A percentile compares a stretch with the other conserved stretches of the same genome.
Evolutionary conservation across 2,329 filamentous ascomycete genomes (phyloP).

Genomic region (Paradendryphiella salina): DNA sequence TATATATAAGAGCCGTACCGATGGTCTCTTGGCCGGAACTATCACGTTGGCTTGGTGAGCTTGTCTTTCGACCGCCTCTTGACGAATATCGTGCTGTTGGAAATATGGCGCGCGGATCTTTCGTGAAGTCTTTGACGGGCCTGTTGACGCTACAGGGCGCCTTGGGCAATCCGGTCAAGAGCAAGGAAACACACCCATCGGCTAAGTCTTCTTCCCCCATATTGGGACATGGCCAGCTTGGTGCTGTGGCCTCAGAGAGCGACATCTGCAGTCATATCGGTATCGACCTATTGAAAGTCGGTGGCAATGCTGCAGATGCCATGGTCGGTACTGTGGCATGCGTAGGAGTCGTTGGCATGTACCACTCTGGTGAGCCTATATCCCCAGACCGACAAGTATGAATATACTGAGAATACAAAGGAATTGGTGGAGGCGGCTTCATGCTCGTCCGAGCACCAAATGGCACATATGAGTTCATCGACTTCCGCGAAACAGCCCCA

Average conservation of each 20-base stretch:
- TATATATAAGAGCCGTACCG: slow-evolving; percentile 15
- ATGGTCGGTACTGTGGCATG: slow-evolving; percentile 54
- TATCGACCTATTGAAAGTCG: slow-evolving; percentile 50
- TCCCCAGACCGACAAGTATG: background rate
- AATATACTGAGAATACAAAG: slow-evolving; percentile 44
- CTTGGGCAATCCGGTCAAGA: slow-evolving; percentile 31
- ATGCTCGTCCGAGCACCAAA: slow-evolving; percentile 74
- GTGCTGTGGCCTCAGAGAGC: slow-evolving; percentile 54
- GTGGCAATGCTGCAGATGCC: slow-evolving; percentile 58
- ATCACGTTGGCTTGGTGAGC: slow-evolving; percentile 7
- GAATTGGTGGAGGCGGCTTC: slow-evolving; percentile 90
- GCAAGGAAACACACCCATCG: slow-evolving; percentile 9
- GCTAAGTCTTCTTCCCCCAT: slow-evolving; percentile 4
- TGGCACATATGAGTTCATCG: slow-evolving; percentile 81
- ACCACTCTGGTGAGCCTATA: slow-evolving; percentile 45
- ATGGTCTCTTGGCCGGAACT: slow-evolving; percentile 8
- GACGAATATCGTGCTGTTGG: slow-evolving; percentile 9
- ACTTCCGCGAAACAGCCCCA: slow-evolving; percentile 88
- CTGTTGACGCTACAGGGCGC: slow-evolving; percentile 36
- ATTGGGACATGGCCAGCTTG: slow-evolving; percentile 37
- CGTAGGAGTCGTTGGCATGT: slow-evolving; percentile 55
- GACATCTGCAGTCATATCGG: slow-evolving; percentile 54
- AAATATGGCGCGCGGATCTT: slow-evolving; percentile 29
- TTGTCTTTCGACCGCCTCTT: slow-evolving; percentile 15
- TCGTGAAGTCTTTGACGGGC: slow-evolving; percentile 29